Conservation (phyloP, 208 protist species). For the Trypanosoma brucei region DNA sequence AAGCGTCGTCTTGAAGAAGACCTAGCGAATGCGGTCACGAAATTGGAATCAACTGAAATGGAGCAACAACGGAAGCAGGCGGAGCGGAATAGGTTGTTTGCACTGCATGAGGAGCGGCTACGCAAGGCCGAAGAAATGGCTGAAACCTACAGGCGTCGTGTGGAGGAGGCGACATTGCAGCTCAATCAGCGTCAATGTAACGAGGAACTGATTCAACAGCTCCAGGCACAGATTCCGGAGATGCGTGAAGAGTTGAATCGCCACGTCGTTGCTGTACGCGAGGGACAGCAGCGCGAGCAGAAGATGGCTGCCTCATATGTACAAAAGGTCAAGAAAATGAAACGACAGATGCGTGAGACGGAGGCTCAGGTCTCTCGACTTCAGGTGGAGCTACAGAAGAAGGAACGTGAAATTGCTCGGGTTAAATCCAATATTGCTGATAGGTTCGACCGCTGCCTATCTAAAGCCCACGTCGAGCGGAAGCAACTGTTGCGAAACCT, state of each 20-base stretch:
- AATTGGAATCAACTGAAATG: slow-evolving; percentile 46
- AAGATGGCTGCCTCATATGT: slow-evolving; percentile 33
- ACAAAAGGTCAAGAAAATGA: slow-evolving; percentile 46
- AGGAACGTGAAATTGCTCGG: slow-evolving; percentile 35
- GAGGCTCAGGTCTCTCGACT: slow-evolving; percentile 30
- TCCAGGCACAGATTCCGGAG: slow-evolving; percentile 32
- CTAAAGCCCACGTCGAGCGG: neutral
- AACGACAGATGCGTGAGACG: slow-evolving; percentile 36
- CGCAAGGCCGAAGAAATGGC: slow-evolving; percentile 35
- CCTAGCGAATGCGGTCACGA: slow-evolving; percentile 29
- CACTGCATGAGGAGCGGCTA: slow-evolving; percentile 38
- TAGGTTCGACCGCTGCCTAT: neutral
- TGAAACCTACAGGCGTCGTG: slow-evolving; percentile 32
- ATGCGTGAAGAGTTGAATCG: slow-evolving; percentile 47
- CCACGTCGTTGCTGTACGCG: slow-evolving; percentile 30
- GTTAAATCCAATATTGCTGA: slow-evolving; percentile 10
- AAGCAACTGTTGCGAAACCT: slow-evolving; percentile 12
- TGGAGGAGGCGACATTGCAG: slow-evolving; percentile 35
- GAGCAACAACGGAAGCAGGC: slow-evolving; percentile 32
- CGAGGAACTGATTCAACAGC: slow-evolving; percentile 31
- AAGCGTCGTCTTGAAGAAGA: slow-evolving; percentile 40
- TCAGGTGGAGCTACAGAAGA: slow-evolving; percentile 28
- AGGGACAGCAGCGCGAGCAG: slow-evolving; percentile 30
- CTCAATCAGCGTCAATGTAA: slow-evolving; percentile 20
- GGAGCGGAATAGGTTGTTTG: slow-evolving; percentile 26